phyloP scores from a whole-genome alignment of 2,329 filamentous ascomycete genomes.

The Aureobasidium sp. region DNA sequence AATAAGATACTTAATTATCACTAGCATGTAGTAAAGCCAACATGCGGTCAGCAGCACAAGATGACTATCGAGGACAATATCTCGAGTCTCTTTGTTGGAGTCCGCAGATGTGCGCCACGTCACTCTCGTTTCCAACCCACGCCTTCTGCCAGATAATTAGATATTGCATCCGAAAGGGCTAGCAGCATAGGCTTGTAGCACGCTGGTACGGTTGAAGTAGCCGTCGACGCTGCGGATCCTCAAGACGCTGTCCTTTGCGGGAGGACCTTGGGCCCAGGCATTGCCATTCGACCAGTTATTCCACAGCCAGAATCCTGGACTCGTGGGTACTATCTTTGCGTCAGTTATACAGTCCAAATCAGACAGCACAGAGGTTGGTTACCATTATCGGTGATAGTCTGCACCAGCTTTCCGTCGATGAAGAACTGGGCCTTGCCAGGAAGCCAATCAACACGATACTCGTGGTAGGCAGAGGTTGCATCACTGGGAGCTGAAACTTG shows the following conservation, averaged over 20 bases:
- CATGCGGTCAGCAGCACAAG: too few species aligned
- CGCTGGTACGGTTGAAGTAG: neutral
- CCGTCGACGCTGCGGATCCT: constrained; percentile 55
- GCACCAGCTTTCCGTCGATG: constrained; percentile 56
- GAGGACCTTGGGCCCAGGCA: constrained; percentile 66
- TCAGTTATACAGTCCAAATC: too few species aligned
- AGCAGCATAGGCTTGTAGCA: neutral
- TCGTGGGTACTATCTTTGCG: neutral
- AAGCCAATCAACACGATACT: constrained; percentile 73
- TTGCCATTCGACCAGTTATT: constrained; percentile 69
- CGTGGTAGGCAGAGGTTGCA: constrained; percentile 64
- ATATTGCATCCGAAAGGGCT: neutral
- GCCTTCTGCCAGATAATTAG: neutral
- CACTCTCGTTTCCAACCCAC: too few species aligned
- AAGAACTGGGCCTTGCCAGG: constrained; percentile 59
- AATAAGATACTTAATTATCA: neutral
- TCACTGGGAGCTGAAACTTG: constrained; percentile 54
- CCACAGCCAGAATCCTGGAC: constrained; percentile 30
- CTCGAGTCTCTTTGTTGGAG: too few species aligned
- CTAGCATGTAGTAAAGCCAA: neutral
- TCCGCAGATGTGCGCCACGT: too few species aligned
- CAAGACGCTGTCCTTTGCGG: constrained; percentile 54
- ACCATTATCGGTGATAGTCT: constrained; percentile 39
- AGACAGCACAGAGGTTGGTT: constrained; percentile 39
- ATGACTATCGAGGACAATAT: too few species aligned